Conservation (phyloP, 177 flowering plant species). For the Vitis hybrid region DNA sequence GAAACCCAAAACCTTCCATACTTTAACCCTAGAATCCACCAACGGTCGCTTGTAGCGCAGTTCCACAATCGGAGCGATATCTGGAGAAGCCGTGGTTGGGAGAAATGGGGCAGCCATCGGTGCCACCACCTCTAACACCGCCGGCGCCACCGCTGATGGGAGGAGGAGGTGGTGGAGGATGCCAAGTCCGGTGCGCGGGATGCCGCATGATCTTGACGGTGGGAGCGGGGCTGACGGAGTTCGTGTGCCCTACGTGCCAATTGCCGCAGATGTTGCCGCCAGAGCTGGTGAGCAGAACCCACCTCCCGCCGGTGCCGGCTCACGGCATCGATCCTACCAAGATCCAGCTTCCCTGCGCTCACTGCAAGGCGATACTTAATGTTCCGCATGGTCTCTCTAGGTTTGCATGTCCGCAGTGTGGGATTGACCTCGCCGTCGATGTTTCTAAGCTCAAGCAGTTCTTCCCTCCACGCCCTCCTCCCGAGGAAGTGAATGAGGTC, state of each 20-base stretch:
- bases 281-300: constrained; percentile 46
- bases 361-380: constrained; percentile 90
- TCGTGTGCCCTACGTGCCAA: constrained; percentile 75
- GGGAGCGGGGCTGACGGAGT: constrained; percentile 62
- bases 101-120: constrained; percentile 19
- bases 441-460: constrained; percentile 54
- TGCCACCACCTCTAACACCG: constrained; percentile 21
- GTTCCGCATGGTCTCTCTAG: constrained; percentile 92
- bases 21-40: no score
- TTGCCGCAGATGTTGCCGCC: constrained; percentile 95
- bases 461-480: constrained; percentile 34
- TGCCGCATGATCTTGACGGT: constrained; percentile 77
- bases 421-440: constrained; percentile 70
- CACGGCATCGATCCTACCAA: constrained; percentile 96
- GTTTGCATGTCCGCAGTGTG: constrained; percentile 88
- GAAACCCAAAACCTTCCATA: no score
- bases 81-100: no score
- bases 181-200: constrained; percentile 92
- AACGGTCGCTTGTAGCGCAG: not conserved
- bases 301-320: constrained; percentile 18
- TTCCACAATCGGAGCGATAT: no score
- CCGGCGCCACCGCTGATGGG: constrained; percentile 13
- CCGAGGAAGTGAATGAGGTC: constrained; percentile 96
- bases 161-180: constrained; percentile 17
- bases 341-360: constrained; percentile 90